phyloP scores from a whole-genome alignment of 148 eudicot species.

The Rhododendron ferrugineum region DNA sequence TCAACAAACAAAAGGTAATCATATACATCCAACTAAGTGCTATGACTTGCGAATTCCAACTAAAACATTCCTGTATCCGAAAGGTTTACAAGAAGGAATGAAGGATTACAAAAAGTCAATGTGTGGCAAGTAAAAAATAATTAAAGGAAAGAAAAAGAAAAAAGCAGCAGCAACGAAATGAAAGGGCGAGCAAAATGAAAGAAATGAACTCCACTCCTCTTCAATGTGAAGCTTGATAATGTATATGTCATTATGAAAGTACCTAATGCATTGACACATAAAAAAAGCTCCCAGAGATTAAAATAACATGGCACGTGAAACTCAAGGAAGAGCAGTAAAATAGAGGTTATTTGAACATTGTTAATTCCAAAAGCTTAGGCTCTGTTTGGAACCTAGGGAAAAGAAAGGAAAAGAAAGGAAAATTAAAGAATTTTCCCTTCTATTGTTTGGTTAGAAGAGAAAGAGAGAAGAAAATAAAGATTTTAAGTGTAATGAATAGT shows the following conservation, averaged over 20 bases:
- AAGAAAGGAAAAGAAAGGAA: no score
- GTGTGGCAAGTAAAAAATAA: not conserved
- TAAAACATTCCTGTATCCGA: not conserved
- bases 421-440: no score
- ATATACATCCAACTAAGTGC: not conserved
- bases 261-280: not conserved
- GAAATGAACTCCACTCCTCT: not conserved
- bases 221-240: not conserved
- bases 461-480: no score
- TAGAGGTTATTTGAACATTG: not conserved
- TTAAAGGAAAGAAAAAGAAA: not conserved
- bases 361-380: not conserved
- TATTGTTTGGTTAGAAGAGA: no score
- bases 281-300: not conserved
- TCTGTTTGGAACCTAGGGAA: no score
- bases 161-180: not conserved
- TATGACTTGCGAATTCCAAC: not conserved
- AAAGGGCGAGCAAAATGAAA: not conserved
- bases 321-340: not conserved
- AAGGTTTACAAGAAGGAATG: not conserved
- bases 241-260: not conserved
- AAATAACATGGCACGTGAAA: not conserved
- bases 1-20: not conserved
- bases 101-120: not conserved
- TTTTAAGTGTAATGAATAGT: no score